Base-by-base conservation (phyloP, 768 basidiomycete genomes). In the Tephrocybe rancida region DNA sequence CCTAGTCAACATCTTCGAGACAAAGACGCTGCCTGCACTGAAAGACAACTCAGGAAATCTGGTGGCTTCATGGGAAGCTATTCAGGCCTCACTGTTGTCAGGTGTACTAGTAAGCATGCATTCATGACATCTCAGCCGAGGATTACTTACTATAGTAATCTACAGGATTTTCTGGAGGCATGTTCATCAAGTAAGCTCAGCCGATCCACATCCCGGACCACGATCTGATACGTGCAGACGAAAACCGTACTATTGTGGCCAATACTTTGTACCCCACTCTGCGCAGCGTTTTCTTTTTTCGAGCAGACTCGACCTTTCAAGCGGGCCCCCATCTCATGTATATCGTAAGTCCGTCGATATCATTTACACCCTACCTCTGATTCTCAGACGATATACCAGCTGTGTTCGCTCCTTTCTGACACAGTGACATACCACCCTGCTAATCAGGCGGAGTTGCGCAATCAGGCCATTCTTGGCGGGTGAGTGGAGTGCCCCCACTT, bases 361-460 rank as follows among this genome's bases (percentile, higher is more conserved):
- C 16, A 32, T 45, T 19, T 14, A n/a, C 30, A 16, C 25, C 22
- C 50, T 43, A 48, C 27, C 3, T 6, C 32, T 24, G 2, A 22
- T 34, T 48, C 29, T 49, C 13, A 39, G 35, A 42, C 54, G 53
- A 55, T 46, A 34, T 58, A 30, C 41, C 49, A 87, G 86, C 77
- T 79, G 10, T 86, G 80, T 66, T 76, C 73, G 54, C 63, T 82
- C 2, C 68, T 88, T 9, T 76, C 72, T 11, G 85, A 84, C 48
- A 73, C 73, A 8, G 74, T 77, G 9, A 67, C 68, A 1, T 63
- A 67, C 10, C 72, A 81, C 45, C 55, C 64, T 16, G 62, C 50
- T n/a, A 80, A 83, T 63, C 76, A 77, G 44, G 64, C 68, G 18
- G 74, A 70, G 43, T 68, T 88, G 19, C 78, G 83, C 5, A 70